Evolutionary conservation across 1,284 basidiomycete genomes (phyloP).

Genomic region (Ustilago lituana): DNA sequence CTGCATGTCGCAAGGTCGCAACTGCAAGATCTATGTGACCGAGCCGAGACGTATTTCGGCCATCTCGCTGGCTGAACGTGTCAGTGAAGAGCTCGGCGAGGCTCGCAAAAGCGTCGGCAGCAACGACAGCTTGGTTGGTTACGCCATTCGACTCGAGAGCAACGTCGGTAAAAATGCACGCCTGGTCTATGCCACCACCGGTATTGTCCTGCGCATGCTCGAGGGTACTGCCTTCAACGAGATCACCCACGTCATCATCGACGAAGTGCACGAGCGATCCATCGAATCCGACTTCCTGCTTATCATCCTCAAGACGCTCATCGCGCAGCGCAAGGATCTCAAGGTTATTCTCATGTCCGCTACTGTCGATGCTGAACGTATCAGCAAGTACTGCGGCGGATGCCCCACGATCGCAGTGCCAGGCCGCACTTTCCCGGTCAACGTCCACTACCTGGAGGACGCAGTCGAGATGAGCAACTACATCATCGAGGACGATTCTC

Average conservation of each 20-base stretch:
- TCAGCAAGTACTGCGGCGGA: conserved; percentile 89
- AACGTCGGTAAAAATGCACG: conserved; percentile 69
- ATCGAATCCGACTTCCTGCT: conserved; percentile 98
- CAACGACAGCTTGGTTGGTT: conserved; percentile 84
- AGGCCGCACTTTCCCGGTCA: conserved; percentile 96
- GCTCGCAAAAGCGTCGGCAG: conserved; percentile 82
- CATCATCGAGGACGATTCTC: conserved; percentile 79
- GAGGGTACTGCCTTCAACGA: conserved; percentile 91
- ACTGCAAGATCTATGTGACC: conserved; percentile 93
- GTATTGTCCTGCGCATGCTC: conserved; percentile 95
- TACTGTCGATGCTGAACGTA: conserved; percentile 90
- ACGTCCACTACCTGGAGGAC: conserved; percentile 88
- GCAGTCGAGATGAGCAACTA: conserved; percentile 88
- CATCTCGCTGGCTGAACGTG: conserved; percentile 93
- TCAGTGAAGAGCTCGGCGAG: conserved; percentile 93
- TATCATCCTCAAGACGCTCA: conserved; percentile 90
- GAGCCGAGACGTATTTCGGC: conserved; percentile 97
- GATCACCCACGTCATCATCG: conserved; percentile 89
- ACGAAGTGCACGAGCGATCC: conserved; percentile 90
- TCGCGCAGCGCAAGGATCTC: conserved; percentile 81
- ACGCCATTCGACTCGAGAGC: conserved; percentile 92
- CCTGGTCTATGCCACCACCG: conserved; percentile 78
- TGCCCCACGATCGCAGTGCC: conserved; percentile 83
- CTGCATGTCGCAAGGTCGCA: conserved; percentile 80
- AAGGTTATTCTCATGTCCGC: conserved; percentile 98